Evolutionary conservation across 306 rosid genomes (phyloP), one percentile per base, ranked within the genome.

Genomic region (Corylus americana): DNA sequence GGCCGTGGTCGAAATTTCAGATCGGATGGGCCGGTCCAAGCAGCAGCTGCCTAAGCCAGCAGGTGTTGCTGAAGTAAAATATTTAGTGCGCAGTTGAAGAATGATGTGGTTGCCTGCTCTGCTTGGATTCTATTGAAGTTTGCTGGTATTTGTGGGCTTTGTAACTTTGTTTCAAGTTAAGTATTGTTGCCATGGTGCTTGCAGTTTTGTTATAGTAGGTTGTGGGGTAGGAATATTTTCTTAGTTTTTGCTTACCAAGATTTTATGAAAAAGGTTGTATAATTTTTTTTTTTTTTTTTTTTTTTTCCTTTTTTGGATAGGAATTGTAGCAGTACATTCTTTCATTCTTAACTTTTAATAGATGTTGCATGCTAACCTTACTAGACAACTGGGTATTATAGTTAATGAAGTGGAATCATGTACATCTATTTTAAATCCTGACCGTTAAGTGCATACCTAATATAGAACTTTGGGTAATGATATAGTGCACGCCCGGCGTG

Each of bases 31-130:
- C 85, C 77, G 8, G 90, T 79, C 54, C 84, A 84, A 66, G 97
- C 86, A 79, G 88, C 75, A 14, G 91, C 88, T 79, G 88, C 89
- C 64, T 93, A 89, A 89, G 81, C 66, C 61, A 74, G 55, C 81
- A 75, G 73, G 69, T 70, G 83, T 78, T 67, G 85, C 59, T 66
- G 11, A 63, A 70, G 50, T 78, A 77, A 80, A 63, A 22, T 79
- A 84, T 86, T 78, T 79, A 77, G 49, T 80, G 68, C 71, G 54
- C 27, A 58, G 87, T 81, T 70, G 83, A 86, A 79, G 83, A 80
- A 83, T 67, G 72, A 67, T n/a, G 72, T 16, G 84, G 80, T 75
- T 91, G 81, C 84, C 86, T 72, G 77, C 82, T 78, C 83, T 82
- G 89, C 79, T 84, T 85, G 67, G 86, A 64, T 81, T 82, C 73